These are phyloP conservation scores for Chenopodium berlandieri DNA, from an alignment of 148 eudicot species.

Conservation along the genomic window DNA sequence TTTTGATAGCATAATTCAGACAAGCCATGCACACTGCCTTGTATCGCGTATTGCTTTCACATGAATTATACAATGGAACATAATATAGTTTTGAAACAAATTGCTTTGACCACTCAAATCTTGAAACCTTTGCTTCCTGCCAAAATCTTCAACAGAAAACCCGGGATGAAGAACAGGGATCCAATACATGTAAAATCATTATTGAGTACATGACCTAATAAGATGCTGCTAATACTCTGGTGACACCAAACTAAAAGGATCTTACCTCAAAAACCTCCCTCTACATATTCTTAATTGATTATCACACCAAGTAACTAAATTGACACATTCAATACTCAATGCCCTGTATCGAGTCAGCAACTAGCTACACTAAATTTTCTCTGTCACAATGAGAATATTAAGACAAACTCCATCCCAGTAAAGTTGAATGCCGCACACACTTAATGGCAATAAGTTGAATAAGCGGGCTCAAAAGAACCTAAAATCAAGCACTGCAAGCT, in stretches of 20 bases:
- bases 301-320: neutral
- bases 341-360: neutral
- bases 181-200: neutral
- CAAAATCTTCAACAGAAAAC: neutral
- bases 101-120: neutral
- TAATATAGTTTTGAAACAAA: neutral
- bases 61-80: neutral
- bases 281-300: too few species aligned
- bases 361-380: neutral
- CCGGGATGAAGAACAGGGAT: neutral
- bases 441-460: neutral
- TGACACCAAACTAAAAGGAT: neutral
- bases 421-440: neutral
- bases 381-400: neutral
- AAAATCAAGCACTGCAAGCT: neutral
- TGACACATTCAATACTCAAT: neutral
- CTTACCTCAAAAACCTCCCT: neutral
- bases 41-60: neutral
- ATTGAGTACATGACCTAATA: neutral
- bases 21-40: neutral
- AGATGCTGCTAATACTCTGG: neutral
- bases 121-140: neutral
- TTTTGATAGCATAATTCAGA: too few species aligned
- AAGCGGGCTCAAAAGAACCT: neutral
- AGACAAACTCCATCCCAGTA: neutral